phyloP scores from a whole-genome alignment of 768 basidiomycete genomes.

The Kwoniella mangroviensis region DNA sequence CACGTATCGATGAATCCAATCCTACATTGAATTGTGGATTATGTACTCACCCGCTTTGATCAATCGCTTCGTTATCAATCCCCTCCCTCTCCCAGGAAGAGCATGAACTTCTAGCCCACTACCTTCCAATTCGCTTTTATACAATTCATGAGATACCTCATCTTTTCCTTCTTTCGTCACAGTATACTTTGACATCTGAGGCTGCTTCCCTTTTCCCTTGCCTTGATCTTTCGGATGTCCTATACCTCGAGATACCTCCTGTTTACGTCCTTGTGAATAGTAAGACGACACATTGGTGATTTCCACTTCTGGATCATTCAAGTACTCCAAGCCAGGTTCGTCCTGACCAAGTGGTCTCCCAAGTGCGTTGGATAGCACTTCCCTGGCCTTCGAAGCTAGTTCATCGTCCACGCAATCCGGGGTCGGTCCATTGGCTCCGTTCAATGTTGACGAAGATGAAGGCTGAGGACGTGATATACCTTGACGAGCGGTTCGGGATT shows the following conservation, averaged over 20 bases:
- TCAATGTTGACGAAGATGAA: too few species aligned
- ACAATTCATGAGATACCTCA: slow-evolving; percentile 1
- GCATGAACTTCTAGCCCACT: slow-evolving; percentile 22
- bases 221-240: too few species aligned
- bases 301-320: not conserved
- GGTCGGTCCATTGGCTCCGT: not conserved
- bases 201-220: not conserved
- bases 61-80: slow-evolving; percentile 22
- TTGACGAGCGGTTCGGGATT: slow-evolving; percentile 14
- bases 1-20: not conserved
- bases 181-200: not conserved
- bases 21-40: not conserved
- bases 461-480: too few species aligned
- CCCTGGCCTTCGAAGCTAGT: not conserved
- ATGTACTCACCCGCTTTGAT: slow-evolving; percentile 27
- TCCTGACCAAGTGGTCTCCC: not conserved
- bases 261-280: too few species aligned
- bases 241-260: too few species aligned
- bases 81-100: slow-evolving; percentile 31
- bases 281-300: too few species aligned
- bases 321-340: not conserved
- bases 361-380: not conserved
- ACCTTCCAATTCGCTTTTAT: slow-evolving; percentile 3
- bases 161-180: not conserved
- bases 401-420: not conserved